A percentile compares a stretch with the other conserved stretches of the same genome.
Conservation (phyloP, 106 monocot species). For the Amphibolis antarctica region DNA sequence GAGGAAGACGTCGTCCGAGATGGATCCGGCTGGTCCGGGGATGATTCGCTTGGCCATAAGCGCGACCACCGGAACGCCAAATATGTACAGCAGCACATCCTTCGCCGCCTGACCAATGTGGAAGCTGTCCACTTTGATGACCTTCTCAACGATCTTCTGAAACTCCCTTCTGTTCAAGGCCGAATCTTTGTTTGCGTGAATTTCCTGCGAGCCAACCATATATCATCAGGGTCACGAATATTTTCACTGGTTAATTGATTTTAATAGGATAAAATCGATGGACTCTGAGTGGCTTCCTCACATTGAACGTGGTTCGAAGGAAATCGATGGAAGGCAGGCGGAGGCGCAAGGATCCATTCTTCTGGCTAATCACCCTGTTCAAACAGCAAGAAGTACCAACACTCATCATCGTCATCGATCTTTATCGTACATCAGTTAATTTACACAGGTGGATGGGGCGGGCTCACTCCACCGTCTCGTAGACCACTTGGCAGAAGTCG, state of each 20-base stretch:
- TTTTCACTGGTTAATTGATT: too few relatives aligned
- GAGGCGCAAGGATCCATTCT: neutral
- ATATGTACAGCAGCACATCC: constrained; percentile 36
- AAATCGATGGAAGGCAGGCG: neutral
- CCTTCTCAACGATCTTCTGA: constrained; percentile 16
- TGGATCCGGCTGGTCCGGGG: constrained; percentile 30
- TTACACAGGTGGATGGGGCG: too few relatives aligned
- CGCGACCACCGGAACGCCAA: constrained; percentile 36
- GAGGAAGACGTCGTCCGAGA: constrained; percentile 65
- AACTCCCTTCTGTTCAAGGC: constrained; percentile 29
- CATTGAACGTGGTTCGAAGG: neutral
- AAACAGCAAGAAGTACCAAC: neutral
- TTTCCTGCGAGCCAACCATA: neutral
- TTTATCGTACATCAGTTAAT: too few relatives aligned
- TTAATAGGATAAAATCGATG: too few relatives aligned
- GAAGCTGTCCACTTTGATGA: constrained; percentile 26
- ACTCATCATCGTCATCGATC: too few relatives aligned
- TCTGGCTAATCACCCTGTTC: neutral
- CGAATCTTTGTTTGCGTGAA: neutral
- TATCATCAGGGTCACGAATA: neutral
- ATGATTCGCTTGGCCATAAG: constrained; percentile 41
- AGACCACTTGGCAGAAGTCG: neutral
- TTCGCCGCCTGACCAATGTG: constrained; percentile 33
- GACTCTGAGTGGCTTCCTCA: neutral
- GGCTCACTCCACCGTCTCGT: constrained; percentile 5